A percentile compares a stretch with the other conserved stretches of the same genome.
phyloP scores from a whole-genome alignment of 176 grass and related monocot genomes.

The Panicum miliaceum region DNA sequence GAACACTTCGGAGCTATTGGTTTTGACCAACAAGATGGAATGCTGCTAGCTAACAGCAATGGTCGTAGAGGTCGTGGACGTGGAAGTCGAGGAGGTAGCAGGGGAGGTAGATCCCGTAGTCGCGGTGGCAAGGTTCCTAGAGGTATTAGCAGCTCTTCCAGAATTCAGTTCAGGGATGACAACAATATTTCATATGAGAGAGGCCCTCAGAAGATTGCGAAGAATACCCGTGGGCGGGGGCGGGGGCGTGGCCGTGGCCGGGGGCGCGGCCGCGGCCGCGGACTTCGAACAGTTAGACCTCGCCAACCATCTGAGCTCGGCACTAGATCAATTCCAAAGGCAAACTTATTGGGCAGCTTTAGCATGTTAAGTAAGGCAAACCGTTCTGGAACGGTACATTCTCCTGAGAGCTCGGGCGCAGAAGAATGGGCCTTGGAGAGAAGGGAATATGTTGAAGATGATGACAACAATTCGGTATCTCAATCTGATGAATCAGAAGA shows the following conservation, averaged over 20 bases:
- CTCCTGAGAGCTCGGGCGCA: conserved; percentile 75
- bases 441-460: conserved; percentile 59
- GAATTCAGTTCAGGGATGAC: conserved; percentile 46
- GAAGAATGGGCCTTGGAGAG: conserved; percentile 81
- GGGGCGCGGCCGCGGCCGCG: conserved; percentile 65
- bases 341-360: conserved; percentile 78
- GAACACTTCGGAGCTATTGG: conserved; percentile 45
- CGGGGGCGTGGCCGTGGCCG: conserved; percentile 57
- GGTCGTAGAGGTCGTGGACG: conserved; percentile 80
- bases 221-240: conserved; percentile 51
- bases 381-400: conserved; percentile 26
- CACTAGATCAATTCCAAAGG: conserved; percentile 59
- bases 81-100: conserved; percentile 61
- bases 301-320: conserved; percentile 64
- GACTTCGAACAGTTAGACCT: conserved; percentile 73
- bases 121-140: conserved; percentile 73
- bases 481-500: conserved; percentile 55
- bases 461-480: conserved; percentile 48
- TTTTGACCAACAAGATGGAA: conserved; percentile 54
- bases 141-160: conserved; percentile 54
- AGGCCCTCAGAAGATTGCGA: conserved; percentile 47
- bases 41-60: conserved; percentile 47
- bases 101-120: conserved; percentile 63
- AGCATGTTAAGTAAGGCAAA: conserved; percentile 69
- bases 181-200: conserved; percentile 40